Base-by-base conservation (phyloP, 2,329 filamentous ascomycete genomes). In the Fusarium palustre region DNA sequence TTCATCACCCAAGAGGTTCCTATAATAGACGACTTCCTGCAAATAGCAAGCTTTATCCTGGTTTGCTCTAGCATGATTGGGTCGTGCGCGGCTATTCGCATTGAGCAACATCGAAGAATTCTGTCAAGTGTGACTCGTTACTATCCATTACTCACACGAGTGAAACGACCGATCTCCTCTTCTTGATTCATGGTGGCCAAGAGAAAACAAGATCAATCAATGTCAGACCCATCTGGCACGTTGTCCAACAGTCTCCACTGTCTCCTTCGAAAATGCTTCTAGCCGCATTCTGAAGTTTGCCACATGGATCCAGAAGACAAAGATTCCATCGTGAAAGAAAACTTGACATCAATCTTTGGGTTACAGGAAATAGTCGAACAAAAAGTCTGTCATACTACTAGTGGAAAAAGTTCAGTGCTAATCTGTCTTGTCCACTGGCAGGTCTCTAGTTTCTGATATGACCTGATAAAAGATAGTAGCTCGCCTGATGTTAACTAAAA, bases 221-320 rank as follows among this genome's bases (percentile, higher is more conserved):
- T 30, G 43, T 24, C 53, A 59, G 47, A 47, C 50, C 59, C 60
- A 58, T 64, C 31, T 38, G 50, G 39, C 39, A 39, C 34, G 24
- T 38, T 49, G 31, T 46, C 45, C 53, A 59, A 59, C 39, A 25
- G 18, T 50, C 59, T 61, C 68, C 68, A 70, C 68, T 52, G 43
- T 38, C 47, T 48, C 48, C 41, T 67, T 70, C 68, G 59, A 70
- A 55, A 68, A 70, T 57, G 64, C 64, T 70, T 70, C 68, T 70
- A 70, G 64, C 59, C 59, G 59, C 25, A 53, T 70, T 69, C 68
- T 49, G 58, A 65, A 54, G 64, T 65, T 70, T 56, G 67, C 68
- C 64, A 70, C 64, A 70, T 70, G 67, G 68, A 58, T 53, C 42
- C 36, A 41, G 38, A 50, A 48, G 18, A 41, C 18, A 28, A 30